These are phyloP conservation scores for Alternaria sp. DNA, from an alignment of 2,329 filamentous ascomycete species.

Conservation along the genomic window DNA sequence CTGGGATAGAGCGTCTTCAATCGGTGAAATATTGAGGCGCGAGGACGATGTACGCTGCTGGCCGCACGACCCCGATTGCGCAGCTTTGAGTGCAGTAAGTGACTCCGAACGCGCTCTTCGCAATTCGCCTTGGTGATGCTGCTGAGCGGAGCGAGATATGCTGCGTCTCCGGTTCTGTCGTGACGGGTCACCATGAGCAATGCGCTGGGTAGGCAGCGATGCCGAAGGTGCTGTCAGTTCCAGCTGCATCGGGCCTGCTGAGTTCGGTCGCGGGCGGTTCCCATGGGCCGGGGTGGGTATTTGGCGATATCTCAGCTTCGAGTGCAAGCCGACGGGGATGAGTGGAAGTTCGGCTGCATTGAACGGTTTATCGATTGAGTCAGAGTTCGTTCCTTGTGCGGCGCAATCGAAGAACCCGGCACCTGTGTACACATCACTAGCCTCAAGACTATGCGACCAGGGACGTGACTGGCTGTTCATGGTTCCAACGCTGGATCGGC, in stretches of 20 bases:
- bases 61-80: background rate
- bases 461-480: background rate
- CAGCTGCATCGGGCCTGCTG: background rate
- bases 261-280: background rate
- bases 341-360: conserved; percentile 7
- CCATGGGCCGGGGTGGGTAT: background rate
- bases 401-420: conserved; percentile 18
- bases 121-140: background rate
- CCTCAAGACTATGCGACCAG: background rate
- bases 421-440: conserved; percentile 15
- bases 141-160: background rate
- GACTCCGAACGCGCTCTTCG: conserved; percentile 4
- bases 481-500: conserved; percentile 9
- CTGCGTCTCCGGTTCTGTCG: background rate
- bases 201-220: background rate
- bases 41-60: background rate
- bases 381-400: conserved; percentile 17
- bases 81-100: conserved; percentile 6
- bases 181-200: background rate
- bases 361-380: conserved; percentile 14
- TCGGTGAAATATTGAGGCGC: background rate
- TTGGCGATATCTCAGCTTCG: conserved; percentile 1
- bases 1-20: background rate
- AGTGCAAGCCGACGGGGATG: background rate
- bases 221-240: background rate